phyloP scores from a whole-genome alignment of 148 eudicot genomes.

The Camellia granthamiana region DNA sequence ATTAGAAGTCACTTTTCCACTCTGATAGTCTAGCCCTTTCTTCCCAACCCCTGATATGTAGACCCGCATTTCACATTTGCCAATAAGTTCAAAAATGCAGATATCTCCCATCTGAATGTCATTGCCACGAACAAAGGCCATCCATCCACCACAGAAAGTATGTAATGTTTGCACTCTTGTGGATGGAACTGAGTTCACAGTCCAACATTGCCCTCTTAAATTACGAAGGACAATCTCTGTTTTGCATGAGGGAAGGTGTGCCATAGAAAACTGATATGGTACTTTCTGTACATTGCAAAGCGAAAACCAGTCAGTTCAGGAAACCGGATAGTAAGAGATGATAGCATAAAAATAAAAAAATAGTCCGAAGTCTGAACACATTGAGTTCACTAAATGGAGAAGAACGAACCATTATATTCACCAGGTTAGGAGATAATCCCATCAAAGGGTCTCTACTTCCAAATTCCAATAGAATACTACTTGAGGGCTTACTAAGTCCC shows the following conservation, averaged over 20 bases:
- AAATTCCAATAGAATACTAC: not conserved
- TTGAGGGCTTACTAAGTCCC: not conserved
- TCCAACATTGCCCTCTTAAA: conserved; percentile 70
- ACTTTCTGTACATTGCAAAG: conserved; percentile 51
- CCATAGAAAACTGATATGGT: conserved; percentile 62
- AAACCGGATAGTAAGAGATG: not conserved
- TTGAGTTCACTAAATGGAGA: not conserved
- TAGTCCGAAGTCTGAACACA: not conserved
- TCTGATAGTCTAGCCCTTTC: conserved; percentile 53
- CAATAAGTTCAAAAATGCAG: conserved; percentile 88
- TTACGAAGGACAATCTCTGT: conserved; percentile 65
- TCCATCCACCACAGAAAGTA: conserved; percentile 88
- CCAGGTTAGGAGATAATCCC: not conserved
- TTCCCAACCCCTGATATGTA: conserved; percentile 61
- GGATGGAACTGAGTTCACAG: conserved; percentile 66
- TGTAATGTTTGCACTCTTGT: conserved; percentile 45
- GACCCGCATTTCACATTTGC: conserved; percentile 73
- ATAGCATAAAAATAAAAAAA: not conserved
- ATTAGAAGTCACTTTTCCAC: conserved; percentile 24
- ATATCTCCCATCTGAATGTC: conserved; percentile 73
- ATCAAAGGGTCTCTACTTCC: not conserved
- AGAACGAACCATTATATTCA: not conserved
- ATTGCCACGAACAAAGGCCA: conserved; percentile 81
- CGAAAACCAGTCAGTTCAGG: not conserved
- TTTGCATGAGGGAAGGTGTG: conserved; percentile 60